Evolutionary conservation across 164 flowering plant genomes (phyloP).

Genomic region (Warburgia ugandensis): DNA sequence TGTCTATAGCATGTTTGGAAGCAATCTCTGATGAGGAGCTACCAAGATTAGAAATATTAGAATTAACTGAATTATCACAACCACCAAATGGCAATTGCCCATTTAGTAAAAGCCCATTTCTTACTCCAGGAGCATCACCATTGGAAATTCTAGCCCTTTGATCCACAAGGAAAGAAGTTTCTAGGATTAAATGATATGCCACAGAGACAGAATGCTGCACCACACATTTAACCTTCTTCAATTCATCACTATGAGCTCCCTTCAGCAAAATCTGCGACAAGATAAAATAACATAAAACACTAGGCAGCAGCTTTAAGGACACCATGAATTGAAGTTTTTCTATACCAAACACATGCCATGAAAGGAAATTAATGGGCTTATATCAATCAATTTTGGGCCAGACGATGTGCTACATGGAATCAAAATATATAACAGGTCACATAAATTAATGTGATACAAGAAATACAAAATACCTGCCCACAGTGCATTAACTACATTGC

Average conservation of each 20-base stretch:
- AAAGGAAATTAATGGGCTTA: no score
- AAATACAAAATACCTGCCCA: no score
- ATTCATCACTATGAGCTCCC: constrained; percentile 73
- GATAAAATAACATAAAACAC: background rate
- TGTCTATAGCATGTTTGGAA: constrained; percentile 18
- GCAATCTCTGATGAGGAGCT: constrained; percentile 15
- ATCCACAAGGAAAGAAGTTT: constrained; percentile 77
- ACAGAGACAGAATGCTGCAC: constrained; percentile 61
- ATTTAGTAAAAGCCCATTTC: constrained; percentile 12
- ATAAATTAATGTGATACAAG: no score
- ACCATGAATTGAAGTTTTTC: no score
- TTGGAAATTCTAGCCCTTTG: constrained; percentile 70
- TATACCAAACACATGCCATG: no score
- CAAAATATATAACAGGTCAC: no score
- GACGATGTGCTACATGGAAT: no score
- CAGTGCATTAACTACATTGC: no score
- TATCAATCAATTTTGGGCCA: no score
- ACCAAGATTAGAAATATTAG: constrained; percentile 10
- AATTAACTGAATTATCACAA: constrained; percentile 4
- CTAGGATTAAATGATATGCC: constrained; percentile 82
- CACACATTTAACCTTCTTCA: constrained; percentile 74
- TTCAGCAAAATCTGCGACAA: constrained; percentile 76
- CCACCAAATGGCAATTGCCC: no score
- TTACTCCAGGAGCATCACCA: constrained; percentile 19
- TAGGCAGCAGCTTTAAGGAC: no score